These are phyloP conservation scores for Tolypocladium amazonense DNA, from an alignment of 2,329 filamentous ascomycete genomes.

Conservation along the genomic window DNA sequence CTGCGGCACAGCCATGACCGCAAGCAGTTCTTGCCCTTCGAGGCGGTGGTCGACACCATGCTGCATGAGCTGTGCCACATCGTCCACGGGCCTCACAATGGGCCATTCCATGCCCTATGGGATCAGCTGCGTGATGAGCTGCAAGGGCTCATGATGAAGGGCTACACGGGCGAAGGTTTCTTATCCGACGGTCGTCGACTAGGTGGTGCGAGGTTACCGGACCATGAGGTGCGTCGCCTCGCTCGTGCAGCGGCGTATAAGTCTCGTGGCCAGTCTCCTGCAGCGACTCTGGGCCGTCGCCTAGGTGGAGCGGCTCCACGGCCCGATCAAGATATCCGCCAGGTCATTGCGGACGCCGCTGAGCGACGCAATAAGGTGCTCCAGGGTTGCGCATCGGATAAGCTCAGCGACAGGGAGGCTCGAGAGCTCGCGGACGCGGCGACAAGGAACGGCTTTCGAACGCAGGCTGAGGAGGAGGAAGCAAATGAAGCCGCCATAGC, in stretches of 20 bases:
- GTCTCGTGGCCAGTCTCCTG: slow-evolving; percentile 42
- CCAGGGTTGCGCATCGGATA: slow-evolving; percentile 66
- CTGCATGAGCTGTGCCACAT: slow-evolving; percentile 92
- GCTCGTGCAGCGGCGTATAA: slow-evolving; percentile 68
- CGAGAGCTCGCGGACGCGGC: slow-evolving; percentile 52
- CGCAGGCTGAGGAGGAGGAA: slow-evolving; percentile 76
- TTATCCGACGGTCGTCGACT: slow-evolving; percentile 63
- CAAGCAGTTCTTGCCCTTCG: slow-evolving; percentile 67
- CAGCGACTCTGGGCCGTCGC: slow-evolving; percentile 59
- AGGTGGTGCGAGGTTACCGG: slow-evolving; percentile 55
- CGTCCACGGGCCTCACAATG: slow-evolving; percentile 72
- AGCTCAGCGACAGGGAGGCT: slow-evolving; percentile 55
- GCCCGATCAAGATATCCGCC: slow-evolving; percentile 57
- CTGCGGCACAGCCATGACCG: slow-evolving; percentile 67
- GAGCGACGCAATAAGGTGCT: slow-evolving; percentile 57
- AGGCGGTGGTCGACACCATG: slow-evolving; percentile 80
- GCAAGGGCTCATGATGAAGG: slow-evolving; percentile 63
- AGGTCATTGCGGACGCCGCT: slow-evolving; percentile 60
- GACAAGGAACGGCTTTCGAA: slow-evolving; percentile 64
- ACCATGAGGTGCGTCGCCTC: slow-evolving; percentile 62
- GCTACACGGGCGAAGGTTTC: slow-evolving; percentile 87
- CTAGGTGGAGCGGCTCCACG: slow-evolving; percentile 52
- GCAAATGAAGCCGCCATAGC: slow-evolving; percentile 83
- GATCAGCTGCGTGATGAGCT: slow-evolving; percentile 83
- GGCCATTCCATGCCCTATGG: slow-evolving; percentile 76